Evolutionary conservation across 75 land plant genomes (phyloP), one percentile per base, ranked within the genome.

Genomic region (Gnetum montanum): DNA sequence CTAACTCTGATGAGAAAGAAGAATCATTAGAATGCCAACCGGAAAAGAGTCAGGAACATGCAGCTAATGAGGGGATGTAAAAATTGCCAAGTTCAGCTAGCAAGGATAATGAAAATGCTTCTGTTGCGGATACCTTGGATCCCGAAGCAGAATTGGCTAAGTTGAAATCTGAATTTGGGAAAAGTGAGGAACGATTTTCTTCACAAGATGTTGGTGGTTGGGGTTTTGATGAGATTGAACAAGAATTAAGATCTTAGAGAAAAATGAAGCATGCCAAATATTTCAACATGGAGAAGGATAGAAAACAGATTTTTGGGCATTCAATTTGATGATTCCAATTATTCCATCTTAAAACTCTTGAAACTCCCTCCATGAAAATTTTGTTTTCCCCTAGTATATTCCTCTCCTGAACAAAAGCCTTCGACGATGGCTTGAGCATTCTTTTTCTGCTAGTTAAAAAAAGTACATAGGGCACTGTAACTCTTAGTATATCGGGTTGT

Each of bases 191-290:
- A 38, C 61, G 55, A 10, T 44, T 69, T 59, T 63, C 82, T 6
- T 31, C 57, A 4, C 77, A 76, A 15, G 90, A 81, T 41, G 75
- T 78, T 24, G 61, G 57, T 31, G 83, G 82, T 31, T 86, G 90
- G 90, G 90, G 79, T 33, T 86, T 75, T 46, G 92, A 83, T 61
- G 91, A 86, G 38, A 80, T 83, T 19, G 92, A 87, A 61, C 58
- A 72, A 49, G 91, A 86, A 27, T 36, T 85, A 20, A 63, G 55
- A 31, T 53, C 67, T 41, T n/a, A n/a, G n/a, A n/a, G n/a, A n/a
- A n/a, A n/a, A n/a, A n/a, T n/a, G n/a, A n/a, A n/a, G n/a, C n/a
- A n/a, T n/a, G n/a, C n/a, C n/a, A n/a, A n/a, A n/a, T n/a, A n/a
- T n/a, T n/a, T n/a, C n/a, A n/a, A n/a, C n/a, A n/a, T n/a, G n/a